A percentile compares a stretch with the other conserved stretches of the same genome.
phyloP scores from a whole-genome alignment of 352 stramenopile genomes.

The Pythium scleroteichum region DNA sequence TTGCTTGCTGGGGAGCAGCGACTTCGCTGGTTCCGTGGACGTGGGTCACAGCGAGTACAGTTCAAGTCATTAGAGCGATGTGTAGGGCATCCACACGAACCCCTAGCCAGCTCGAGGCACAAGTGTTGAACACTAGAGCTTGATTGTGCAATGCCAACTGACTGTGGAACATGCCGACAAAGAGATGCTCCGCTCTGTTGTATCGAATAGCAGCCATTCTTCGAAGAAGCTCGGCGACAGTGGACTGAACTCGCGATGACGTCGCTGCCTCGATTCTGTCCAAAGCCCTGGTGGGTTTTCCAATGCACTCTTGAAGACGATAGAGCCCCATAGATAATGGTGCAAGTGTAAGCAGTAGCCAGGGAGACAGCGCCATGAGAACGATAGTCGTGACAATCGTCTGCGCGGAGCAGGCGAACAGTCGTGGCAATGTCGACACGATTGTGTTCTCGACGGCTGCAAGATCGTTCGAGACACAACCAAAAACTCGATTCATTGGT shows the following conservation, averaged over 20 bases:
- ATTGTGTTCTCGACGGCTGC: constrained; percentile 65
- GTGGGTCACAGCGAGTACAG: constrained; percentile 4
- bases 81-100: constrained; percentile 15
- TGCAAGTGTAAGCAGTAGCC: constrained; percentile 59
- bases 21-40: neutral
- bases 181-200: constrained; percentile 47
- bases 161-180: constrained; percentile 47
- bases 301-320: constrained; percentile 88
- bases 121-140: constrained; percentile 64
- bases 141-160: constrained; percentile 60
- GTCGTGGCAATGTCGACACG: constrained; percentile 37
- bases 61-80: constrained; percentile 1
- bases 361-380: constrained; percentile 12
- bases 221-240: constrained; percentile 93
- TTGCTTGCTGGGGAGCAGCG: constrained; percentile 21
- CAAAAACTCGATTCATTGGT: constrained; percentile 65
- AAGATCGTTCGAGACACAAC: constrained; percentile 70
- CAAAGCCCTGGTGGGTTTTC: constrained; percentile 86
- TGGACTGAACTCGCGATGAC: constrained; percentile 90
- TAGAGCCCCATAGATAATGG: constrained; percentile 64
- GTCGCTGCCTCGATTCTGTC: constrained; percentile 94
- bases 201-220: constrained; percentile 93
- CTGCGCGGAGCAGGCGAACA: constrained; percentile 23
- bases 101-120: constrained; percentile 65
- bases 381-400: constrained; percentile 38